Evolutionary conservation across 176 grass and related monocot genomes (phyloP).

Genomic region (Phragmites australis): DNA sequence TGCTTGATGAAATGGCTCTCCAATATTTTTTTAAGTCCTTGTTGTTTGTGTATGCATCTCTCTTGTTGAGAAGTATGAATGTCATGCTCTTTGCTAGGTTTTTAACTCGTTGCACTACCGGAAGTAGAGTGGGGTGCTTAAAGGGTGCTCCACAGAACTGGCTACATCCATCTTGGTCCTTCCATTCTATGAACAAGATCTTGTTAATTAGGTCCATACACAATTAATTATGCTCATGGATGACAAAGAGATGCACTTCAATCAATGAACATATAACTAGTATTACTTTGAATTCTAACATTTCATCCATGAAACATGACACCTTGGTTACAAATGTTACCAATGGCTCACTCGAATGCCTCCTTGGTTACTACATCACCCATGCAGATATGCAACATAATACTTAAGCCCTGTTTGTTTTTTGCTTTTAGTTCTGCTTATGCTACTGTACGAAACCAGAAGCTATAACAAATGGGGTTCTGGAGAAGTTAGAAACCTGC

Average conservation of each 20-base stretch:
- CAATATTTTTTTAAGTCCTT: no score
- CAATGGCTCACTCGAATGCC: slow-evolving; percentile 43
- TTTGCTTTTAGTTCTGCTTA: no score
- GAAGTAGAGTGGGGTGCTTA: no score
- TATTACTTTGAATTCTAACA: slow-evolving; percentile 34
- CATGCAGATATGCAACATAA: slow-evolving; percentile 43
- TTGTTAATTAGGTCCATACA: neutral
- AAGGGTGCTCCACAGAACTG: slow-evolving; percentile 3
- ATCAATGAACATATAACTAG: neutral
- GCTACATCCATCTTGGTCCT: slow-evolving; percentile 25
- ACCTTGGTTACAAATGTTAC: neutral
- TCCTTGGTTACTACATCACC: slow-evolving; percentile 44
- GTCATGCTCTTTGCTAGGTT: no score
- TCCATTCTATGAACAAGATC: neutral
- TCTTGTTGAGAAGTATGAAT: no score
- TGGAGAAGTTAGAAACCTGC: no score
- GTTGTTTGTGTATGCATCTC: no score
- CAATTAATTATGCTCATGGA: neutral
- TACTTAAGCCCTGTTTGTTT: no score
- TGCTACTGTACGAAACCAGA: no score
- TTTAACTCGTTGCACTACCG: no score
- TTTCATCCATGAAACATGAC: slow-evolving; percentile 44
- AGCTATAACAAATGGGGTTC: no score
- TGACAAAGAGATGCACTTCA: neutral
- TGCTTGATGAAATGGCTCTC: no score